phyloP scores from a whole-genome alignment of 2,329 filamentous ascomycete species.

The Colletotrichum horii region DNA sequence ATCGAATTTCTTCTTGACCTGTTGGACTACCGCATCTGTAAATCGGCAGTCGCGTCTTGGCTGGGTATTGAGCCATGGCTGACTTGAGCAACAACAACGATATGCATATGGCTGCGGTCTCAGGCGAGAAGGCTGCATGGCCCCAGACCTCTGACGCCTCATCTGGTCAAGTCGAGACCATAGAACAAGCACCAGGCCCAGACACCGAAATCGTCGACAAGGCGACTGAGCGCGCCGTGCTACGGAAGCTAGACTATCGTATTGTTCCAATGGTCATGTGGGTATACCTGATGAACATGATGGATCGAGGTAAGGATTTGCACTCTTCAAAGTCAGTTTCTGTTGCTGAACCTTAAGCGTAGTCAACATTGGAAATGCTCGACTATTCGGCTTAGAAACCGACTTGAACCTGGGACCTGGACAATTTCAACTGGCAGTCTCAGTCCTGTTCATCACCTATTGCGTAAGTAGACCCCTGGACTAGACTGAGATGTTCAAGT shows the following conservation, averaged over 20 bases:
- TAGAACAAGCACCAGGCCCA: neutral
- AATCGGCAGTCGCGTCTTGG: neutral
- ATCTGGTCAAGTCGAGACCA: constrained; percentile 19
- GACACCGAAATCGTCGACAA: neutral
- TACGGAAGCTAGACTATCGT: constrained; percentile 34
- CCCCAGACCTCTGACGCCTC: constrained; percentile 26
- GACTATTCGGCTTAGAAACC: neutral
- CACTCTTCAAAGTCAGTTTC: neutral
- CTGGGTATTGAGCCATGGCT: neutral
- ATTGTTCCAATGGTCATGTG: constrained; percentile 37
- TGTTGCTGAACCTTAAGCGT: neutral
- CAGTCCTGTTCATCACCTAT: constrained; percentile 40
- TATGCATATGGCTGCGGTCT: too few relatives aligned
- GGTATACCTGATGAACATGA: constrained; percentile 40
- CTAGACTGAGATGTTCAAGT: neutral
- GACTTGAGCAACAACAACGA: neutral
- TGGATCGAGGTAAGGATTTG: constrained; percentile 34
- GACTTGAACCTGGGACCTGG: constrained; percentile 43
- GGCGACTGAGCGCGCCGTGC: constrained; percentile 2
- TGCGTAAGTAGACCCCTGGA: constrained; percentile 40
- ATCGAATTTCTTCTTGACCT: neutral
- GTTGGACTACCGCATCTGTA: neutral
- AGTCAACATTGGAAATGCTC: constrained; percentile 50
- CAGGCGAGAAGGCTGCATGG: neutral
- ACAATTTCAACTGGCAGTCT: constrained; percentile 63